A percentile compares a stretch with the other conserved stretches of the same genome.
These are phyloP conservation scores for Exophiala sp. DNA, from an alignment of 2,329 filamentous ascomycete species.

Conservation along the genomic window DNA sequence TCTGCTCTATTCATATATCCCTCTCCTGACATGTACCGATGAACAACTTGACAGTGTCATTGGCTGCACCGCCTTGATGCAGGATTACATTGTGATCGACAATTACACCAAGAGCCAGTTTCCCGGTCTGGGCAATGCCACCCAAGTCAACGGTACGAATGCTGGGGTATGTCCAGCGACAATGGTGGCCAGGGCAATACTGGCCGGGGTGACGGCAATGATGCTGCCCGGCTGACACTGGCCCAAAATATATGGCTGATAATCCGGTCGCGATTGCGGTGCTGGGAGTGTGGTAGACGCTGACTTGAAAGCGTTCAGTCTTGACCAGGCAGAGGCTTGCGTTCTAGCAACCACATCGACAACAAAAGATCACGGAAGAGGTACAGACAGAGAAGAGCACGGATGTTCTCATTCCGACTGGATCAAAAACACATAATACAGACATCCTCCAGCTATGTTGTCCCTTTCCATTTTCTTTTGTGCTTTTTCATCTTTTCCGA, in stretches of 20 bases:
- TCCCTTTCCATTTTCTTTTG: too few relatives aligned
- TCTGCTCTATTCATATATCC: slow-evolving; percentile 44
- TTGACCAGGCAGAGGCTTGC: too few relatives aligned
- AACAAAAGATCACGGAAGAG: too few relatives aligned
- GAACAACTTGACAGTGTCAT: slow-evolving; percentile 41
- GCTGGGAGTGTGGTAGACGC: too few relatives aligned
- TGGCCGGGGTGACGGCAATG: background rate
- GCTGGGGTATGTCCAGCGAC: background rate
- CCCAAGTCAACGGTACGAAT: background rate
- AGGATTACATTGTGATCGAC: slow-evolving; percentile 43
- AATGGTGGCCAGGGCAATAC: background rate
- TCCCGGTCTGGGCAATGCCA: background rate
- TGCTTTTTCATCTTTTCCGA: too few relatives aligned
- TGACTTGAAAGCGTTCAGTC: too few relatives aligned
- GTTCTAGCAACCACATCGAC: too few relatives aligned
- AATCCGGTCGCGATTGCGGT: background rate
- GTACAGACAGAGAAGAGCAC: too few relatives aligned
- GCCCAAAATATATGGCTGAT: background rate
- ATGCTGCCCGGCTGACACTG: background rate
- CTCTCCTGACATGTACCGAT: slow-evolving; percentile 39
- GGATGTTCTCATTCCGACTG: too few relatives aligned
- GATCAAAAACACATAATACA: too few relatives aligned
- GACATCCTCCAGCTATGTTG: too few relatives aligned
- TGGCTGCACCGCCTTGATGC: slow-evolving; percentile 43
- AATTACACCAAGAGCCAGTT: slow-evolving; percentile 14